Percentiles rank a stretch among this genome's conserved stretches.
These are phyloP conservation scores for Pestalotiopsis sp. DNA, from an alignment of 2,329 filamentous ascomycete species.

Conservation along the genomic window DNA sequence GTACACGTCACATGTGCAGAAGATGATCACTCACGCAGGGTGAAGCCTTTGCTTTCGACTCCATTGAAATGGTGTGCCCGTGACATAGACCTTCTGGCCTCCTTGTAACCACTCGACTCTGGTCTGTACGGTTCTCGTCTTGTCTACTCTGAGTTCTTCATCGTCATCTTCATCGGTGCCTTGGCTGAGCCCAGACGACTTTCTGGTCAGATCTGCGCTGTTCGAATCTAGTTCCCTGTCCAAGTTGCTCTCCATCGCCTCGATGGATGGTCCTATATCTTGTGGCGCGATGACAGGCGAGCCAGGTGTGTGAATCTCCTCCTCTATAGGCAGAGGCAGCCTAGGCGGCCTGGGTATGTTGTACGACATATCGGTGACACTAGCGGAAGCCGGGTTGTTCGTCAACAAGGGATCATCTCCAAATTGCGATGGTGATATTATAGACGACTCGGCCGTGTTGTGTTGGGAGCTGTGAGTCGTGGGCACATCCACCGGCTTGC, in stretches of 20 bases:
- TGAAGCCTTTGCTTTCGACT: slow-evolving; percentile 89
- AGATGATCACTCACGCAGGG: slow-evolving; percentile 68
- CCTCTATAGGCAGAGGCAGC: slow-evolving; percentile 88
- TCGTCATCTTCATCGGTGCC: slow-evolving; percentile 75
- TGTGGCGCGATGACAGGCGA: slow-evolving; percentile 82
- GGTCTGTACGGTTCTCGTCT: slow-evolving; percentile 78
- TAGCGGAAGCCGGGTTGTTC: slow-evolving; percentile 53
- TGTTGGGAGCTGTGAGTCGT: slow-evolving; percentile 22
- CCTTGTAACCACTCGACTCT: slow-evolving; percentile 81
- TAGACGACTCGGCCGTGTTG: slow-evolving; percentile 24
- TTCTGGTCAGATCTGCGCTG: slow-evolving; percentile 50
- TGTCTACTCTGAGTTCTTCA: slow-evolving; percentile 76
- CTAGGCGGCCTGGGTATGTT: slow-evolving; percentile 73
- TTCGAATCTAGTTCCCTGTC: slow-evolving; percentile 36
- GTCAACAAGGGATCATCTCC: slow-evolving; percentile 40
- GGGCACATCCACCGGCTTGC: slow-evolving; percentile 63
- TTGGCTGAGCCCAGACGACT: slow-evolving; percentile 61
- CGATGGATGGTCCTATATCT: slow-evolving; percentile 54
- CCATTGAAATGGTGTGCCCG: slow-evolving; percentile 97
- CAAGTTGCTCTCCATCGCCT: slow-evolving; percentile 51
- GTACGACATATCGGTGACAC: slow-evolving; percentile 65
- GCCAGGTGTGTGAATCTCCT: slow-evolving; percentile 85
- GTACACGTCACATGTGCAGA: neutral
- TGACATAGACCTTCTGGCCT: slow-evolving; percentile 92
- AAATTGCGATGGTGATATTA: slow-evolving; percentile 36